Evolutionary conservation across 805 yeast species (phyloP), one percentile per base, ranked within the genome.

Genomic region (Metschnikowia rubicola): DNA sequence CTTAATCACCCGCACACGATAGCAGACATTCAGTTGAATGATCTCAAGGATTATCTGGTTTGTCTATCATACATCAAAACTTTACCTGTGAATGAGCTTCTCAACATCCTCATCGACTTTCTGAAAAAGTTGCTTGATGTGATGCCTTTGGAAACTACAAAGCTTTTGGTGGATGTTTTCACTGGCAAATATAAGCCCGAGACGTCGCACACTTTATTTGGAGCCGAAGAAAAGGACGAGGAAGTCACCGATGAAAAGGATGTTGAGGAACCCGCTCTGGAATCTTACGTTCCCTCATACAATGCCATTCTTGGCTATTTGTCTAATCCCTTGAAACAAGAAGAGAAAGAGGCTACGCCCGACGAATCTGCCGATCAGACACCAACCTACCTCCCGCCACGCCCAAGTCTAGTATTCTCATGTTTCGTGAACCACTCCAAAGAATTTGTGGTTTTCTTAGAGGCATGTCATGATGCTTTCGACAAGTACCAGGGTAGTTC

Each of bases 381-480:
- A 60, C 85, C 91, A 12, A 86, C 94, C 0, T 94, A 94, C 63
- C 84, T 84, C 43, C 97, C 98, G 1, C 99, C 99, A 3, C 77
- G 83, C 43, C 98, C 98, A 7, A 76, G 90, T 38, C 73, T 92
- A 35, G 87, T 92, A 1, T 94, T 89, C 61, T 83, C 92, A 2
- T 82, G 95, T 1, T 94, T 94, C 63, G 80, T 87, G n/a, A 79
- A 84, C 54, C 88, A 86, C 61, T 90, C 94, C 0, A 79, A 83
- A 59, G 94, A 91, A 60, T 92, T 94, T 73, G 94, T 91, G 26
- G 86, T 88, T 8, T 94, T 94, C 53, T 65, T 94, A 47, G 99
- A 94, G 62, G 97, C 98, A 0, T 89, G 96, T 57, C 67, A 90
- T 12, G 88, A 84, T 56, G 76, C 86, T 10, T 87, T 87, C 60